These are phyloP conservation scores for Trametes cinnabarina DNA, from an alignment of 768 basidiomycete species.

Conservation along the genomic window DNA sequence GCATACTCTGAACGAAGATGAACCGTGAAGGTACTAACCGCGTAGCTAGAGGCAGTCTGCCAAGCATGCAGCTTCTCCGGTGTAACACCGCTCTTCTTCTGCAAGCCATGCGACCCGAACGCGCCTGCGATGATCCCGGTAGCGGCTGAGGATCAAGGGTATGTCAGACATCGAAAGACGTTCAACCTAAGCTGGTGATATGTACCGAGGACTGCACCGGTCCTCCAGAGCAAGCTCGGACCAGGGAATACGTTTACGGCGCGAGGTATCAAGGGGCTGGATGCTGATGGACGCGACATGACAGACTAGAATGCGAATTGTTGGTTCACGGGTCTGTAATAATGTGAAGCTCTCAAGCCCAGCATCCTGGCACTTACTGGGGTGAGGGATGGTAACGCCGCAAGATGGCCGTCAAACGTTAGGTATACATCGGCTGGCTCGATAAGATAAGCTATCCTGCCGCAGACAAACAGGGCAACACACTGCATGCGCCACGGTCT, in stretches of 20 bases:
- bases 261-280: conserved; percentile 28
- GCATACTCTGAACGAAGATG: background rate
- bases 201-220: conserved; percentile 29
- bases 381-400: too few species aligned
- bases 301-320: background rate
- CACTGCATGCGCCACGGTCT: too few species aligned
- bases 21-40: conserved; percentile 40
- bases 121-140: conserved; percentile 60
- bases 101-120: conserved; percentile 67
- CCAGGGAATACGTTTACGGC: conserved; percentile 4
- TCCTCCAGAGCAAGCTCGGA: conserved; percentile 26
- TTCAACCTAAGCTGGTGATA: background rate
- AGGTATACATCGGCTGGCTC: too few species aligned
- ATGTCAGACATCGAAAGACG: background rate
- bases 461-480: too few species aligned
- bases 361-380: too few species aligned
- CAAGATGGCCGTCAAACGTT: too few species aligned
- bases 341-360: too few species aligned
- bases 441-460: too few species aligned
- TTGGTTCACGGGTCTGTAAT: too few species aligned
- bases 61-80: conserved; percentile 56
- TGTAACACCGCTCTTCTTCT: conserved; percentile 45
- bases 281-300: conserved; percentile 25
- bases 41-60: conserved; percentile 61
- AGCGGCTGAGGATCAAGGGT: conserved; percentile 31